Evolutionary conservation across 2,329 filamentous ascomycete species (phyloP), one percentile per base, ranked within the genome.

Genomic region (Orbilia ellipsospora): DNA sequence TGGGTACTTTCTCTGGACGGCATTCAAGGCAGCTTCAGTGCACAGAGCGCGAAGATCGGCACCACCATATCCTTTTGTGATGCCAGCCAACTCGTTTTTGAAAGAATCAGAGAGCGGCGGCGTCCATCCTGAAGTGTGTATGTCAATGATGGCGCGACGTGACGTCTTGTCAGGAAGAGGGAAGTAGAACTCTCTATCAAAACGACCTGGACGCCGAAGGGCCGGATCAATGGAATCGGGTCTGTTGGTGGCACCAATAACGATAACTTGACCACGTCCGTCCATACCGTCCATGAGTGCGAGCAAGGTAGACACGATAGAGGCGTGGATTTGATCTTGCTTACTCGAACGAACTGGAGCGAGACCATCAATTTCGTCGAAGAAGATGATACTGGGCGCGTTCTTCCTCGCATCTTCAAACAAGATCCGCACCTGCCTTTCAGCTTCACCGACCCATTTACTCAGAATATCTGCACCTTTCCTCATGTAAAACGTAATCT

Each of bases 401-500:
- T 91, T 98, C 82, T 93, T 95, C 77, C 94, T 88, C 15, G 95
- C 95, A 83, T 99, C 95, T 80, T 98, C 95, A 78, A 99, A 99
- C 4, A 99, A 86, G 69, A 98, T 84, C 54, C 95, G 90, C 64
- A 99, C 88, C 81, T 99, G 95, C 83, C 94, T 91, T 83, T 99
- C 95, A 8, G 96, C 95, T 83, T 99, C 95, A 81, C 95, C 95
- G 62, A 99, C 95, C 95, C 95, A 99, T 83, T 99, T 99, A 83
- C 94, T 97, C 77, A 99, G 85, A 15, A 94, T 94, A 86, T 99
- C 95, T 23, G 95, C 96, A 81, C 95, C 96, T 83, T 99, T 99
- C 75, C 95, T 91, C 95, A 99, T 99, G 83, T 98, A 99, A 80
- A 99, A 99, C 0, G 94, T 98, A 77, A 99, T 95, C 82, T 98